Evolutionary conservation across 345 rosid species (phyloP).

Genomic region (Eucalyptus cloeziana): DNA sequence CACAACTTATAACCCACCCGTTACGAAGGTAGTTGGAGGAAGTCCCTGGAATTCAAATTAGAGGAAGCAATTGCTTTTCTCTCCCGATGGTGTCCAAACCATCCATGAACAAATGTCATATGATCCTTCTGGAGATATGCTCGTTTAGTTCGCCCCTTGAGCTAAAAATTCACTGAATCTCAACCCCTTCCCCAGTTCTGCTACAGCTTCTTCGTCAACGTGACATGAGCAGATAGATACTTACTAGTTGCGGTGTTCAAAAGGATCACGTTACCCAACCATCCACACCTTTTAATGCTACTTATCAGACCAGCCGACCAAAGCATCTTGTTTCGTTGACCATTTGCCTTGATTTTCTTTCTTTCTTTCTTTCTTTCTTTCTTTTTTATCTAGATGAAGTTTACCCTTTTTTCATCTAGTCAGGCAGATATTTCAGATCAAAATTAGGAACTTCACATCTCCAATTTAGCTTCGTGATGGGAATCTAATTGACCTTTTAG

Average conservation of each 20-base stretch:
- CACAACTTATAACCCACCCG: neutral
- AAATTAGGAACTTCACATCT: neutral
- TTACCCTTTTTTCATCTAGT: neutral
- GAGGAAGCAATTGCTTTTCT: neutral
- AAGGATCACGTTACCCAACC: neutral
- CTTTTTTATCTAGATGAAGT: neutral
- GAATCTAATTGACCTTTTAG: neutral
- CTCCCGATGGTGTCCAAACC: neutral
- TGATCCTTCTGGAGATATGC: neutral
- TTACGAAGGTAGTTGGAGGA: neutral
- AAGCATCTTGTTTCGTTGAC: neutral
- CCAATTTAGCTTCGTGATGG: neutral
- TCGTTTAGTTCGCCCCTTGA: neutral
- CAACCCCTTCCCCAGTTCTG: neutral
- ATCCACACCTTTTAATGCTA: neutral
- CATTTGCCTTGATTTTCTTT: neutral
- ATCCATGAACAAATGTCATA: neutral
- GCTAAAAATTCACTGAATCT: too few species aligned
- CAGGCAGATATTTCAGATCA: neutral
- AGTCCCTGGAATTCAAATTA: neutral
- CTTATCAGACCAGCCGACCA: neutral
- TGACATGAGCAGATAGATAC: neutral
- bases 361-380: neutral
- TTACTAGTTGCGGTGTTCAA: neutral
- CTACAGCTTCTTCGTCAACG: neutral